Percentiles rank a stretch among this genome's conserved stretches.
Evolutionary conservation across 306 rosid species (phyloP).

Genomic region (Quercus parvula): DNA sequence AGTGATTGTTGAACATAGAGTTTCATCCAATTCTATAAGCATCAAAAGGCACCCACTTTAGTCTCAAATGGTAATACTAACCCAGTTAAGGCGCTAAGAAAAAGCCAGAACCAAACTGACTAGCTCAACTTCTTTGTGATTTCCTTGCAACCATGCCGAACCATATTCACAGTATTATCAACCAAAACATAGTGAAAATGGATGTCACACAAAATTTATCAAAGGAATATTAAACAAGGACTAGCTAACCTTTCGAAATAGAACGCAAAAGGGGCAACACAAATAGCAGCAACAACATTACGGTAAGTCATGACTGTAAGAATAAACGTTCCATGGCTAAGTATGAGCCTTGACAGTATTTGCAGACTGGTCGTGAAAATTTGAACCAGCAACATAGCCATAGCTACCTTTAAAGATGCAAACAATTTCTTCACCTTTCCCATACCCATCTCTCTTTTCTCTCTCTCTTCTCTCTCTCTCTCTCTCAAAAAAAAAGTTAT

Average conservation of each 20-base stretch:
- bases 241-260: slow-evolving; percentile 46
- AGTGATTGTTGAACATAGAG: too few species aligned
- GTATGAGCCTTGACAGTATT: slow-evolving; percentile 40
- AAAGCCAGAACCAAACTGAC: slow-evolving; percentile 56
- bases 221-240: not conserved
- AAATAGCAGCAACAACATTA: slow-evolving; percentile 53
- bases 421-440: slow-evolving; percentile 23
- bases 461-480: not conserved
- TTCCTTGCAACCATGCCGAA: slow-evolving; percentile 36
- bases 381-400: slow-evolving; percentile 58
- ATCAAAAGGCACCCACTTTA: too few species aligned
- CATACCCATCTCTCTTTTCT: not conserved
- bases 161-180: not conserved
- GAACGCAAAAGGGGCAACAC: slow-evolving; percentile 66
- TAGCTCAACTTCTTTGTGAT: slow-evolving; percentile 27
- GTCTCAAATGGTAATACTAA: not conserved
- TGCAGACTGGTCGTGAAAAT: slow-evolving; percentile 49
- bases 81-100: slow-evolving; percentile 62
- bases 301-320: slow-evolving; percentile 58
- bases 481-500: too few species aligned
- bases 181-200: not conserved
- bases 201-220: not conserved
- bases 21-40: too few species aligned
- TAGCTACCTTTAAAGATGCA: slow-evolving; percentile 19
- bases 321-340: slow-evolving; percentile 49